Base-by-base conservation (phyloP, 2,329 filamentous ascomycete species). In the Dichotomopilus funicola region DNA sequence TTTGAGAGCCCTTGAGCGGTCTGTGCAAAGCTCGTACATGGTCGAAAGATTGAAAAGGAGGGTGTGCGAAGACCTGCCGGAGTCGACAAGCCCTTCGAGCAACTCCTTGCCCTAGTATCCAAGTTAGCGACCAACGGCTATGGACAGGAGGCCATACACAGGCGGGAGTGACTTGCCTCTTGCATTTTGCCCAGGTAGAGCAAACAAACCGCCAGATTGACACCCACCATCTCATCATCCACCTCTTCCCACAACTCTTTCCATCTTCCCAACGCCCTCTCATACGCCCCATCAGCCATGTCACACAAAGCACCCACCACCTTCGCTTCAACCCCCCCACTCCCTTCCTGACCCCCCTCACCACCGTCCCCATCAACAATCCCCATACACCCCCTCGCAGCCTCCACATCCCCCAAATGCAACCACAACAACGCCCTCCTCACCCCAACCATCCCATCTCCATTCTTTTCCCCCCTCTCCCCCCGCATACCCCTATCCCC, bases 21-120 rank as follows among this genome's bases (percentile, higher is more conserved):
- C 91, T 0, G 88, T 91, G 67, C 88, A 94, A 6, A 97, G 78
- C 71, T 97, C 94, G 68, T 95, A 97, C 64, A 96, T 82, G 0
- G 92, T 97, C 9, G 86, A 84, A 10, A 99, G 72, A 68, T 97
- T 97, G 72, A 96, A 95, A 0, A 95, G 81, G 2, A 96, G 73
- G 0, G 88, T 88, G 60, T 88, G 85, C 56, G 92, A 96, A 0
- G 83, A 81, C 42, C 82, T 75, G 1, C 84, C 81, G 0, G 75
- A 68, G 3, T 82, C 76, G 0, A 91, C 75, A 9, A 95, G 72
- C 0, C 73, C 71, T 64, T 92, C 86, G 3, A 96, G 74, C 1
- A 88, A 71, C 10, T 75, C 70, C 11, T 82, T 82, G 0, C 89
- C 87, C 78, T 89, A 27, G 2, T 3, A 27, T 27, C 3, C 19